phyloP scores from a whole-genome alignment of 2,329 filamentous ascomycete species.

The Pezicula radicicola region DNA sequence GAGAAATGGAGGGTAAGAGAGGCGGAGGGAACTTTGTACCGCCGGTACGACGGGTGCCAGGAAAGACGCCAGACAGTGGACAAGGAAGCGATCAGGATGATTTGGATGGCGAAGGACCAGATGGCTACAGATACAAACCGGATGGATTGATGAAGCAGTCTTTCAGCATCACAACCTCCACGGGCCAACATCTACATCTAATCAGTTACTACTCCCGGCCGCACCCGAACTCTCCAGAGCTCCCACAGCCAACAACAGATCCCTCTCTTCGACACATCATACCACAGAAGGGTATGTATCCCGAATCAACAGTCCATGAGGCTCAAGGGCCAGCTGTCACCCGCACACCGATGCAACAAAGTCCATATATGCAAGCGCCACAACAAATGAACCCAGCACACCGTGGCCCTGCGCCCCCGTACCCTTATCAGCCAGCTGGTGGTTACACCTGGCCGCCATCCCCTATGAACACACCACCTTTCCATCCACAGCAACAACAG shows the following conservation, averaged over 20 bases:
- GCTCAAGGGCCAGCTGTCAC: conserved; percentile 79
- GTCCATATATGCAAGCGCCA: conserved; percentile 37
- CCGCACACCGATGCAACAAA: conserved; percentile 63
- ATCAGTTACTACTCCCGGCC: conserved; percentile 95
- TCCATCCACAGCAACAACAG: conserved; percentile 26
- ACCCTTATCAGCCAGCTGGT: conserved; percentile 31
- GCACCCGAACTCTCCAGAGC: conserved; percentile 66
- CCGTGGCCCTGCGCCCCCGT: conserved; percentile 36
- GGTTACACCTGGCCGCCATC: conserved; percentile 54
- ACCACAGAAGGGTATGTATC: conserved; percentile 93
- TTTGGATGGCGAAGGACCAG: conserved; percentile 67
- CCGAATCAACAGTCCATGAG: conserved; percentile 90
- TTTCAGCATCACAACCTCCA: conserved; percentile 95
- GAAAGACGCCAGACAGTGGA: conserved; percentile 80
- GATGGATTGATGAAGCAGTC: conserved; percentile 99
- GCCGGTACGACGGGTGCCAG: conserved; percentile 51
- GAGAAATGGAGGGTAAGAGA: conserved; percentile 98
- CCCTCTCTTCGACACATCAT: conserved; percentile 76
- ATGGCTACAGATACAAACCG: conserved; percentile 91
- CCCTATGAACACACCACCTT: conserved; percentile 52
- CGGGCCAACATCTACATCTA: conserved; percentile 86
- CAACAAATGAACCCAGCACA: conserved; percentile 38
- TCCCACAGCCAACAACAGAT: conserved; percentile 81
- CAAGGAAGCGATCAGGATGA: conserved; percentile 79
- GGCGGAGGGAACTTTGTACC: conserved; percentile 71